Evolutionary conservation across 2,329 filamentous ascomycete species (phyloP).

Genomic region (Sarocladium brachiariae): DNA sequence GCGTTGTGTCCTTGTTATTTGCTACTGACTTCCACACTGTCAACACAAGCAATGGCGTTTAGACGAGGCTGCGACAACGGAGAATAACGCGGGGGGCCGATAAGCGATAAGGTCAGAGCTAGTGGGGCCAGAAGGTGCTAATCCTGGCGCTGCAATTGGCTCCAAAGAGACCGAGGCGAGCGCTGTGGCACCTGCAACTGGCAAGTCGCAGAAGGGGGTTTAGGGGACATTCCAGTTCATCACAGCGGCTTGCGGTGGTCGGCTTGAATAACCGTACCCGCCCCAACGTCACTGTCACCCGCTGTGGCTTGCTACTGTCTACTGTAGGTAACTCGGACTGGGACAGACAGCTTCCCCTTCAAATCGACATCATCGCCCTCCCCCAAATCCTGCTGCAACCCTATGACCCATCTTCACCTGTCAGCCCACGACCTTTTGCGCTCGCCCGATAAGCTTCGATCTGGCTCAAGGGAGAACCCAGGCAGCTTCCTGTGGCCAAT

Average conservation of each 20-base stretch:
- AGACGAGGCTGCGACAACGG: constrained; percentile 4
- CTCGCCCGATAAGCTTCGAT: neutral
- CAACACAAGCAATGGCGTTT: neutral
- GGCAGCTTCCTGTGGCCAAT: neutral
- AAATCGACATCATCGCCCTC: constrained; percentile 8
- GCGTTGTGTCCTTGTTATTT: neutral
- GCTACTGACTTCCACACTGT: neutral
- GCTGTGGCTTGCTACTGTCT: neutral
- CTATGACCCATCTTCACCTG: neutral
- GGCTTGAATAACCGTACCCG: neutral
- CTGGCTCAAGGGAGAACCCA: neutral
- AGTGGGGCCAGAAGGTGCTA: neutral
- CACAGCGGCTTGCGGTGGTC: neutral
- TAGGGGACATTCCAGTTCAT: neutral
- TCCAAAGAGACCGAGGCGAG: neutral
- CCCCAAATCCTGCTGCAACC: constrained; percentile 3
- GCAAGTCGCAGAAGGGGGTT: neutral
- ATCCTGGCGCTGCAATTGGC: neutral
- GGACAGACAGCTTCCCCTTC: neutral
- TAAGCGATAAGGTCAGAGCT: neutral
- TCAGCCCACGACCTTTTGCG: neutral
- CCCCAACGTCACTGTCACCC: constrained; percentile 3
- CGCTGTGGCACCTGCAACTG: neutral
- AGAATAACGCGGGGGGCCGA: neutral
- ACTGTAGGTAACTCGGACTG: neutral